These are phyloP conservation scores for Epichloe glyceriae DNA, from an alignment of 2,329 filamentous ascomycete genomes.

Conservation along the genomic window DNA sequence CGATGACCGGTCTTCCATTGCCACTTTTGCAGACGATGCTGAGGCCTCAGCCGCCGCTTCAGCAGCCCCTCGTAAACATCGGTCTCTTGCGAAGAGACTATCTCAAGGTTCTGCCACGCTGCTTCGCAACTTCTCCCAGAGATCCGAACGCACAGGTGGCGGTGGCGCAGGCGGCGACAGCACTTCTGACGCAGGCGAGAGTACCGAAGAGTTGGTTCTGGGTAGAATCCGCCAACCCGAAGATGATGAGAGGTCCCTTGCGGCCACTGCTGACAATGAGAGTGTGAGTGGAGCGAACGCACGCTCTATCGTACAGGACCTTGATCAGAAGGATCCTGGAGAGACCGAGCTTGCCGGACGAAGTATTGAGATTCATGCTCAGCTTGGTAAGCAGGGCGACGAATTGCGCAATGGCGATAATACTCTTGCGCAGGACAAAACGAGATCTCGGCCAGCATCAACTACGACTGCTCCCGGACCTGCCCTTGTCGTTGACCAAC, in stretches of 20 bases:
- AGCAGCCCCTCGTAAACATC: conserved; percentile 13
- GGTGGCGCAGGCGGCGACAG: conserved; percentile 3
- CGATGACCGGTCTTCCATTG: conserved; percentile 51
- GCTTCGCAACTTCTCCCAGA: conserved; percentile 30
- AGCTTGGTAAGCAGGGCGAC: conserved; percentile 16
- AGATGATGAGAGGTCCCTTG: conserved; percentile 38
- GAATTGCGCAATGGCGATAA: not conserved
- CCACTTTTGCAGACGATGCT: conserved; percentile 53
- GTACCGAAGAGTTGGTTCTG: conserved; percentile 33
- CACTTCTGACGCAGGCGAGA: conserved; percentile 19
- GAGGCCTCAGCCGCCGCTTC: conserved; percentile 18
- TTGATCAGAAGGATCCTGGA: conserved; percentile 8
- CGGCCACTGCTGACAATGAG: conserved; percentile 43
- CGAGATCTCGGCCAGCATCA: not conserved
- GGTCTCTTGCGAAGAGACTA: conserved; percentile 33
- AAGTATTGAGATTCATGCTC: conserved; percentile 27
- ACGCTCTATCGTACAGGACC: conserved; percentile 10
- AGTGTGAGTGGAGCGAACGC: conserved; percentile 29
- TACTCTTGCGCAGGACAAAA: not conserved
- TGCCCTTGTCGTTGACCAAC: not conserved
- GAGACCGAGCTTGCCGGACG: conserved; percentile 5
- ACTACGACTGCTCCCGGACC: not conserved
- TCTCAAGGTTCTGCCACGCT: conserved; percentile 34
- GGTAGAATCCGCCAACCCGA: conserved; percentile 19
- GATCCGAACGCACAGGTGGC: conserved; percentile 11